Evolutionary conservation across 805 yeast genomes (phyloP).

Genomic region (Schizosaccharomyces lindneri): DNA sequence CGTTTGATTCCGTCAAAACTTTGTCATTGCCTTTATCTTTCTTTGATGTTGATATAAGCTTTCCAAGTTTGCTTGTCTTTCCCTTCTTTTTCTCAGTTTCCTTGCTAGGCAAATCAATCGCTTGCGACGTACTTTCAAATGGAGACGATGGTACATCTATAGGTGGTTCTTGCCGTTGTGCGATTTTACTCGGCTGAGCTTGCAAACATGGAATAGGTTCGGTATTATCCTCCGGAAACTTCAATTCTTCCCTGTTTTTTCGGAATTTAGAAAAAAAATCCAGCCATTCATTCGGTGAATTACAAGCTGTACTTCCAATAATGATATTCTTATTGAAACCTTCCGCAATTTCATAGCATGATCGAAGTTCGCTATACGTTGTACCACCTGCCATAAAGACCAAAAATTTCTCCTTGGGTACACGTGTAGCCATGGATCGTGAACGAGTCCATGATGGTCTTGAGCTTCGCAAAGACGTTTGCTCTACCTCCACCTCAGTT

Average conservation of each 20-base stretch:
- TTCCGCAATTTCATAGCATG: slow-evolving; percentile 43
- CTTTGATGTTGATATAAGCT: not conserved
- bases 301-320: slow-evolving; percentile 39
- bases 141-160: not conserved
- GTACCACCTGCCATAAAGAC: slow-evolving; percentile 76
- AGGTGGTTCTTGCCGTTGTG: not conserved
- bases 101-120: not conserved
- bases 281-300: slow-evolving; percentile 4
- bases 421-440: slow-evolving; percentile 6
- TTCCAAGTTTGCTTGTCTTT: not conserved
- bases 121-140: not conserved
- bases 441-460: slow-evolving; percentile 2
- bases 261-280: slow-evolving; percentile 6
- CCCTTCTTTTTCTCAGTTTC: not conserved
- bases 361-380: slow-evolving; percentile 57
- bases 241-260: slow-evolving; percentile 4
- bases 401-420: slow-evolving; percentile 36
- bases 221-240: slow-evolving; percentile 6
- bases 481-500: slow-evolving; percentile 10
- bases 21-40: not conserved
- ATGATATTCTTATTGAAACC: slow-evolving; percentile 45
- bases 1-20: not conserved
- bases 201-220: not conserved
- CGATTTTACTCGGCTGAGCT: not conserved
- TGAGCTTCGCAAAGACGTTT: slow-evolving; percentile 3